Evolutionary conservation across 345 rosid species (phyloP), one percentile per base, ranked within the genome.

Genomic region (Aurinia saxatilis): DNA sequence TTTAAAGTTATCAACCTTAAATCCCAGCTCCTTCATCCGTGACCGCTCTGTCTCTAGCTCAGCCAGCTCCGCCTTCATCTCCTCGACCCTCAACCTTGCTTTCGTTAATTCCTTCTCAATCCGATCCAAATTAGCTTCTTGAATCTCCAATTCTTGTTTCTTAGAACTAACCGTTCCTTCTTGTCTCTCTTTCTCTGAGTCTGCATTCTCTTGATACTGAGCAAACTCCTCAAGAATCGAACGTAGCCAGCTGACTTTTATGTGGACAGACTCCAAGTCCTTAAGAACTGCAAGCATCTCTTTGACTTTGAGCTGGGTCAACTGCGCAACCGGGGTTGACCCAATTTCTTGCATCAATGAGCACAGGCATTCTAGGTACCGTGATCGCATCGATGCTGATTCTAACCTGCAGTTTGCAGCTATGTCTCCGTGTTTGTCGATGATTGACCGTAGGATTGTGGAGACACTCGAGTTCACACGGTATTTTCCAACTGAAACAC

Each of bases 291-390:
- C 85, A 12, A 83, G 29, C 82, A 83, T 75, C 74, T 90, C 97
- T 64, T 57, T 84, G 7, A 87, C 73, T 70, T 83, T 84, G 10
- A 82, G 62, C 40, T 78, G 81, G n/a, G 85, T 84, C 34, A 90
- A 57, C 73, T 81, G 79, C 16, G 38, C 45, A 4, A 79, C 71
- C 7, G 88, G 60, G 36, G 71, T 75, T 33, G 85, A 72, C 10
- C 88, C 83, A 75, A 90, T 70, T 67, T 84, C 92, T 73, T 84
- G 86, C 63, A 84, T 82, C 57, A 90, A 81, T 35, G 80, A 53
- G 80, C 97, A 90, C 23, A 87, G 63, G 34, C 92, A 81, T 58
- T 90, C 95, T 33, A 90, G 56, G 77, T 83, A 83, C 48, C 83
- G 75, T 0, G 88, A 73, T 2, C 80, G 79, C 84, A 90, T 74